Percentiles rank a stretch among this genome's conserved stretches.
phyloP scores from a whole-genome alignment of 2,329 filamentous ascomycete genomes.

The Pseudopyrenochaeta lycopersici region DNA sequence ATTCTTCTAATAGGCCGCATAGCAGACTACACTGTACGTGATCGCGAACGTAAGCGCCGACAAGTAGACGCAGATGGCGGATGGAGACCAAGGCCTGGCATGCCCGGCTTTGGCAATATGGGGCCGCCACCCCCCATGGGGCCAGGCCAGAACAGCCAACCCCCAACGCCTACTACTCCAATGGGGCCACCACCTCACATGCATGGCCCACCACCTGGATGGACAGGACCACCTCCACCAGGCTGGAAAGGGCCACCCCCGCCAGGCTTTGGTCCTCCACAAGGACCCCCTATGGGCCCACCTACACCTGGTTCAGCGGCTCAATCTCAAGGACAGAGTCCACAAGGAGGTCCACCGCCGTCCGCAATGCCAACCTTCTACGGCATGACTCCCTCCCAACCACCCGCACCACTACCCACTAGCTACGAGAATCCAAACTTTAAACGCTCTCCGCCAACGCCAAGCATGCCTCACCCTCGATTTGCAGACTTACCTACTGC shows the following conservation, averaged over 20 bases:
- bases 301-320: slow-evolving; percentile 17
- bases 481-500: slow-evolving; percentile 67
- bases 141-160: slow-evolving; percentile 19
- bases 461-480: slow-evolving; percentile 24
- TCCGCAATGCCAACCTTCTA: slow-evolving; percentile 59
- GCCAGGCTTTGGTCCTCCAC: slow-evolving; percentile 19
- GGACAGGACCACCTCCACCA: slow-evolving; percentile 23
- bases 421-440: slow-evolving; percentile 48
- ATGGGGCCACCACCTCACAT: slow-evolving; percentile 37
- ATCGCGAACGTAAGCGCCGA: slow-evolving; percentile 79
- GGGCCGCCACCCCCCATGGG: slow-evolving; percentile 43
- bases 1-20: slow-evolving; percentile 83
- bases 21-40: slow-evolving; percentile 78
- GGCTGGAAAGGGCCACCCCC: slow-evolving; percentile 29
- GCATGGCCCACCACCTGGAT: slow-evolving; percentile 37
- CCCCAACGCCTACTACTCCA: slow-evolving; percentile 25
- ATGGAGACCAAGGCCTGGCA: slow-evolving; percentile 61
- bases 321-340: slow-evolving; percentile 8
- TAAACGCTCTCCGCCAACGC: slow-evolving; percentile 23
- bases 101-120: slow-evolving; percentile 51
- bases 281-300: slow-evolving; percentile 5
- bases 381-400: slow-evolving; percentile 57
- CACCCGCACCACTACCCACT: slow-evolving; percentile 53
- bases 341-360: slow-evolving; percentile 13
- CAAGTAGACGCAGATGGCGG: slow-evolving; percentile 68